These are phyloP conservation scores for Hypomontagnella monticulosa DNA, from an alignment of 495 filamentous ascomycete species.

Conservation along the genomic window DNA sequence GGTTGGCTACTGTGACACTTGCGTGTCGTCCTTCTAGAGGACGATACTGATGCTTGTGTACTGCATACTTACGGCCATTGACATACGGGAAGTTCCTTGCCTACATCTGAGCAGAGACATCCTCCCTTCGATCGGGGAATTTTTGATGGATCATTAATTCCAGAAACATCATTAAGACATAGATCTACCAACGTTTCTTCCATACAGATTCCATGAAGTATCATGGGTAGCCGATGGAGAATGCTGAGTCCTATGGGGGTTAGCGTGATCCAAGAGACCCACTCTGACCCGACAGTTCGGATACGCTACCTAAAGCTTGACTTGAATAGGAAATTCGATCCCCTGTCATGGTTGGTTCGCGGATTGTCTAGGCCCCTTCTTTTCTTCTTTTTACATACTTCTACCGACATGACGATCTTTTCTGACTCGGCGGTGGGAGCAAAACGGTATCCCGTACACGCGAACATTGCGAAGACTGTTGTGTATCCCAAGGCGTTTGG, in stretches of 20 bases:
- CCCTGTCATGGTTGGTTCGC: slow-evolving; percentile 1
- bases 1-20: slow-evolving; percentile 22
- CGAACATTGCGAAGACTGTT: not conserved
- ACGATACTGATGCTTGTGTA: slow-evolving; percentile 7
- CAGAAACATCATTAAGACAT: not conserved
- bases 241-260: slow-evolving; percentile 14
- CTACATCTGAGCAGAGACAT: not conserved
- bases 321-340: slow-evolving; percentile 16
- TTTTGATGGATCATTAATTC: not conserved
- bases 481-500: slow-evolving; percentile 9
- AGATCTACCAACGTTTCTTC: not conserved
- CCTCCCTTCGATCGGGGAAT: slow-evolving; percentile 2
- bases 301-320: slow-evolving; percentile 22
- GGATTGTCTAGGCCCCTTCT: not conserved
- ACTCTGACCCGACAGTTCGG: slow-evolving; percentile 35
- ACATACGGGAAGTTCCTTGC: slow-evolving; percentile 1
- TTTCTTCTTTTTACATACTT: not conserved
- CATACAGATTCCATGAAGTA: not conserved
- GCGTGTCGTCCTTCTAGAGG: slow-evolving; percentile 14
- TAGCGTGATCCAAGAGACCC: slow-evolving; percentile 17
- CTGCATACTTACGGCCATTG: slow-evolving; percentile 3
- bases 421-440: not conserved
- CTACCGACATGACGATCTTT: slow-evolving; percentile 7
- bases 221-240: not conserved
- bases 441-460: slow-evolving; percentile 4